Evolutionary conservation across 73 alveolate genomes (phyloP).

Genomic region (Paramecium pentaurelia): DNA sequence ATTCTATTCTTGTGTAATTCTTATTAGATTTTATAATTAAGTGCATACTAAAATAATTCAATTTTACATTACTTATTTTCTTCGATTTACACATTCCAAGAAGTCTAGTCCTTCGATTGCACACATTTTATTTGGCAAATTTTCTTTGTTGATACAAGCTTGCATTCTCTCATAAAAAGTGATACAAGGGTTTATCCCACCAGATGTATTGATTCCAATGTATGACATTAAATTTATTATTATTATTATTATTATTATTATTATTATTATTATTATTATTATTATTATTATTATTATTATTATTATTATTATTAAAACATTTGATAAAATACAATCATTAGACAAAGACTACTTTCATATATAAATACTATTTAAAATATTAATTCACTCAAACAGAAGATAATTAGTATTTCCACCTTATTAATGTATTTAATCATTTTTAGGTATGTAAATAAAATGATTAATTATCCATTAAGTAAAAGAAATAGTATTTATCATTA

Average conservation of each 20-base stretch:
- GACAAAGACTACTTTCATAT: background rate
- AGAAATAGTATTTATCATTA: too few species aligned
- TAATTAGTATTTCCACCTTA: too few species aligned
- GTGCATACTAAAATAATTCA: constrained; percentile 9
- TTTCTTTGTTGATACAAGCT: background rate
- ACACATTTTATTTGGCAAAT: constrained; percentile 26
- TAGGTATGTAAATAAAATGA: too few species aligned
- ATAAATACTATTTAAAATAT: background rate
- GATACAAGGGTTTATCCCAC: constrained; percentile 36
- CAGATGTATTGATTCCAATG: constrained; percentile 34
- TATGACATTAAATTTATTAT: constrained; percentile 1
- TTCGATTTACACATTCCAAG: constrained; percentile 12
- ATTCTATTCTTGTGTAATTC: constrained; percentile 21
- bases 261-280: background rate
- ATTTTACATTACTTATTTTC: background rate
- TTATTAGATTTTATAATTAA: constrained; percentile 1
- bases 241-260: too few species aligned
- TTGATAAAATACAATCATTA: background rate
- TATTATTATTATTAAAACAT: background rate
- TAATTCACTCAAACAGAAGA: background rate
- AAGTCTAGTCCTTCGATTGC: constrained; percentile 31
- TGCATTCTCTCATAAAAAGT: constrained; percentile 9
- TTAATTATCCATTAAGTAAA: too few species aligned
- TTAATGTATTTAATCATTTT: too few species aligned
- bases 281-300: background rate